These are phyloP conservation scores for Castanea crenata DNA, from an alignment of 306 rosid species.

Conservation along the genomic window DNA sequence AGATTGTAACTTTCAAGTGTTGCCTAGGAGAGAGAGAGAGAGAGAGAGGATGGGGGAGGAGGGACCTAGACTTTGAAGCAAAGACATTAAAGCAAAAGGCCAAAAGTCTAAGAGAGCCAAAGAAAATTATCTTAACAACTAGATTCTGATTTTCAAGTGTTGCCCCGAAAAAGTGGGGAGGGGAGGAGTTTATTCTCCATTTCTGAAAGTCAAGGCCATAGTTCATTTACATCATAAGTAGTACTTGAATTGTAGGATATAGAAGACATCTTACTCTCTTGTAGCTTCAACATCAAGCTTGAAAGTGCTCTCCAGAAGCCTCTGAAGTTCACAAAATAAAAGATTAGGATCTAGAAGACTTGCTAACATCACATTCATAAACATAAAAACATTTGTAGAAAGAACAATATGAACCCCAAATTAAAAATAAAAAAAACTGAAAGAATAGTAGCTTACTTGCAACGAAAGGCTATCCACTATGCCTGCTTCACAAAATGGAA, in stretches of 20 bases:
- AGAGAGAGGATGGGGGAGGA: background rate
- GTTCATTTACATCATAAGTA: background rate
- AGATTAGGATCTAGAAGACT: conserved; percentile 8
- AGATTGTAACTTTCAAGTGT: background rate
- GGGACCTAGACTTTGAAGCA: background rate
- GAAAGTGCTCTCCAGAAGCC: conserved; percentile 94
- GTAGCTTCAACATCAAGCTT: conserved; percentile 71
- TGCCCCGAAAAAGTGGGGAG: background rate
- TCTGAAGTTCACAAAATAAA: conserved; percentile 47
- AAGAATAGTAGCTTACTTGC: conserved; percentile 59
- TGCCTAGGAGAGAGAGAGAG: background rate
- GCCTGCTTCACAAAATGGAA: conserved; percentile 93
- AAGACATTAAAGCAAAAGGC: too few relatives aligned
- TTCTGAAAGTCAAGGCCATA: background rate
- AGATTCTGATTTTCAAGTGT: too few relatives aligned
- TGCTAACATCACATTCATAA: background rate
- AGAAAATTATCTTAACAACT: too few relatives aligned
- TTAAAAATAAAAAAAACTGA: background rate
- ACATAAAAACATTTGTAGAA: conserved; percentile 6
- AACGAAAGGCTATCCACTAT: conserved; percentile 78
- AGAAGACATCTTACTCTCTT: conserved; percentile 65
- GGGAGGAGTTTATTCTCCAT: background rate
- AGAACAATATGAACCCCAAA: conserved; percentile 4
- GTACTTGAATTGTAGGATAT: conserved; percentile 13
- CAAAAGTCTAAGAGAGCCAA: too few relatives aligned